Evolutionary conservation across 345 rosid genomes (phyloP).

Genomic region (Euphorbia pulcherrima): DNA sequence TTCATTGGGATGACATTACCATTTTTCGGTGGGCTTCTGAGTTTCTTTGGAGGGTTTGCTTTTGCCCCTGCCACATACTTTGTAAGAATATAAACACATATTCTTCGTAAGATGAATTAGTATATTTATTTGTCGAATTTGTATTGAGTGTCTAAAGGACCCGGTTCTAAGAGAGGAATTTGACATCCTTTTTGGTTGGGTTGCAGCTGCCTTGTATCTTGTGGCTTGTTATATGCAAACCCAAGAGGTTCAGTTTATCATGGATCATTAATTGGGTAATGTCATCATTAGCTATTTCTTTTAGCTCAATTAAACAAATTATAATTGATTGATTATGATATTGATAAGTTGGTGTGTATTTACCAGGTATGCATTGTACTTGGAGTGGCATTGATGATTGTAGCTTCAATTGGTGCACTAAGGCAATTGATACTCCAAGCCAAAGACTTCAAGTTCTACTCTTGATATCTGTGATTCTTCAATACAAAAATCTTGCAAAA

Average conservation of each 20-base stretch:
- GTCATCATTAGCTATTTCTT: background rate
- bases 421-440: constrained; percentile 41
- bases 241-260: constrained; percentile 60
- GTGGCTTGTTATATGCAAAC: constrained; percentile 63
- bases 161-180: background rate
- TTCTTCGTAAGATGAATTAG: background rate
- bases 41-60: constrained; percentile 80
- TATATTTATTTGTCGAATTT: no score
- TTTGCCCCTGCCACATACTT: constrained; percentile 72
- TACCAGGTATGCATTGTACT: constrained; percentile 41
- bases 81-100: constrained; percentile 32
- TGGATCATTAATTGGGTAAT: constrained; percentile 64
- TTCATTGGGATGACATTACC: constrained; percentile 53
- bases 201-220: constrained; percentile 82
- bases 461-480: constrained; percentile 13
- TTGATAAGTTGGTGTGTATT: background rate
- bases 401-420: constrained; percentile 47
- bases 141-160: no score
- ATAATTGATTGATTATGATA: background rate
- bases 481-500: no score
- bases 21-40: constrained; percentile 65
- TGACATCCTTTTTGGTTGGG: no score
- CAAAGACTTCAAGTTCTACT: constrained; percentile 41
- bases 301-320: no score
- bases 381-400: constrained; percentile 39